Conservation (phyloP, 2,329 filamentous ascomycete species). For the Zymoseptoria brevis region DNA sequence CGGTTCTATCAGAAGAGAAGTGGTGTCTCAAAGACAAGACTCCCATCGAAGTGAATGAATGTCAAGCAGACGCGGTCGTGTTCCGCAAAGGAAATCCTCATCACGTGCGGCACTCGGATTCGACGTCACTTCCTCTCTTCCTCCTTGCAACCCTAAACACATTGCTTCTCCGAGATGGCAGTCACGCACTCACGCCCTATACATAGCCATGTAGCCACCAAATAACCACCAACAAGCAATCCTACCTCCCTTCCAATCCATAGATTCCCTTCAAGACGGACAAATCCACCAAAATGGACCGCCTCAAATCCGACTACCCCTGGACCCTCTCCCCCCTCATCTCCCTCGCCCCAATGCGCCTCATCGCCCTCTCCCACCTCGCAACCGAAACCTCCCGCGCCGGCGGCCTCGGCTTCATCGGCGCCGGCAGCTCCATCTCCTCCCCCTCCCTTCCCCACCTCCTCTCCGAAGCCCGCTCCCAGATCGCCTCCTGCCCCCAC, state of each 20-base stretch:
- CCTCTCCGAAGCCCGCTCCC: constrained; percentile 22
- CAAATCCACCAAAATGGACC: too few species aligned
- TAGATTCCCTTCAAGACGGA: too few species aligned
- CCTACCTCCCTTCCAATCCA: background rate
- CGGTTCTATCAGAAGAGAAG: background rate
- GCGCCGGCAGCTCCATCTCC: constrained; percentile 36
- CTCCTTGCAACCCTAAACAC: background rate
- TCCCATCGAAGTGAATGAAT: background rate
- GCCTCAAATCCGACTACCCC: constrained; percentile 40
- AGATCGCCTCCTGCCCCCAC: constrained; percentile 19
- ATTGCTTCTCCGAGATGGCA: background rate
- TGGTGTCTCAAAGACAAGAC: too few species aligned
- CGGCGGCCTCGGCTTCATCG: constrained; percentile 42
- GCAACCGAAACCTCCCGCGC: constrained; percentile 53
- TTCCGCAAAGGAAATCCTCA: background rate
- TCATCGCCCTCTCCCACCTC: constrained; percentile 49
- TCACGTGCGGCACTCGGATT: background rate
- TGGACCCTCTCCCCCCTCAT: constrained; percentile 54
- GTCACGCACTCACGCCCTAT: background rate
- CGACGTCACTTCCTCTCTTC: background rate
- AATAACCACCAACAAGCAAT: background rate
- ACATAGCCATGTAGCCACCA: background rate
- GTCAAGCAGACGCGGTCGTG: background rate
- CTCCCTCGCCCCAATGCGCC: constrained; percentile 60
- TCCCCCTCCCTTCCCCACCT: constrained; percentile 22